These are phyloP conservation scores for Conticribra guillardii DNA, from an alignment of 108 stramenopile species.

Conservation along the genomic window DNA sequence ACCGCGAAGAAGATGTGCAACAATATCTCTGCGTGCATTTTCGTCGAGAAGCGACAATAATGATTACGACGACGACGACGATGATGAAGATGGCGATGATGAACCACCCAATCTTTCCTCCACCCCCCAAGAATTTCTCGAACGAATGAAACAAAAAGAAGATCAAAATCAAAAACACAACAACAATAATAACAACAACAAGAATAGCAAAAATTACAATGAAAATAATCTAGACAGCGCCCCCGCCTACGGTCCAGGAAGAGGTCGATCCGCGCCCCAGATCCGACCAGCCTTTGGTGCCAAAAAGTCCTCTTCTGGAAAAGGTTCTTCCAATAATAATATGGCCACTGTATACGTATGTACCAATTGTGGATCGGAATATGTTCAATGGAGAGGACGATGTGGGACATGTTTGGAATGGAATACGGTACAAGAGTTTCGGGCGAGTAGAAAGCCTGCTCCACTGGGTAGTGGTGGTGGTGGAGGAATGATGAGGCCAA, in stretches of 20 bases:
- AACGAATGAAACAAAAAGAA: slow-evolving; percentile 18
- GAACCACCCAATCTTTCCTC: not conserved
- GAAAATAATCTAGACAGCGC: not conserved
- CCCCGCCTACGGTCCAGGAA: slow-evolving; percentile 35
- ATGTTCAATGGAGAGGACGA: slow-evolving; percentile 91
- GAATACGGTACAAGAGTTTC: slow-evolving; percentile 88
- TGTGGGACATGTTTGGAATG: slow-evolving; percentile 92
- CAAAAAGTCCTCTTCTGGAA: slow-evolving; percentile 37
- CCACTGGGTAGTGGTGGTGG: slow-evolving; percentile 10
- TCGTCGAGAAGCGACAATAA: not conserved
- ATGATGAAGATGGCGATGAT: slow-evolving; percentile 8
- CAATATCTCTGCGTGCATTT: too few relatives aligned
- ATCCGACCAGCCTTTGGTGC: slow-evolving; percentile 63
- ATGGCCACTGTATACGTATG: slow-evolving; percentile 63
- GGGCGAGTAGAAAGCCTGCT: slow-evolving; percentile 38
- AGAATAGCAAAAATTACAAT: not conserved
- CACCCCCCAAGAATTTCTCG: not conserved
- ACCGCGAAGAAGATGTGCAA: too few relatives aligned
- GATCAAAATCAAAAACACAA: not conserved
- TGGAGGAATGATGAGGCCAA: not conserved
- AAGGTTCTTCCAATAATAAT: too few relatives aligned
- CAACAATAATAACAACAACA: slow-evolving; percentile 6
- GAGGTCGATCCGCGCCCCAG: slow-evolving; percentile 53
- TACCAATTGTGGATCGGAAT: slow-evolving; percentile 87
- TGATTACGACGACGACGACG: slow-evolving; percentile 7